Evolutionary conservation across 495 filamentous ascomycete species (phyloP), one percentile per base, ranked within the genome.

Genomic region (Podospora australis): DNA sequence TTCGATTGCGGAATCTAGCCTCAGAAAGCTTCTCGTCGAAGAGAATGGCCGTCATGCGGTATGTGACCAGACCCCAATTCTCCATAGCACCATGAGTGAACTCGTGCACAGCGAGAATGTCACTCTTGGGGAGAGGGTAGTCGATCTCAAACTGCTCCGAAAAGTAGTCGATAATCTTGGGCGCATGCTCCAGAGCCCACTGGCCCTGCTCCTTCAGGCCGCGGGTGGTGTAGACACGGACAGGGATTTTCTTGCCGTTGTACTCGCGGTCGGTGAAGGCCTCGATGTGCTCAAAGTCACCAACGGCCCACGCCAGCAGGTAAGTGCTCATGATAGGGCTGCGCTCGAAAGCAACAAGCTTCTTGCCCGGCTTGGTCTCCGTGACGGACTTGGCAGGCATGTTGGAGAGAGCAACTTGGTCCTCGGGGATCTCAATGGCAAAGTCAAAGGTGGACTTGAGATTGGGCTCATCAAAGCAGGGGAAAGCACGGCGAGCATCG

Each of bases 291-390:
- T 96, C 91, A 50, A 98, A 96, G 61, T 97, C 92, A 50, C 94
- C 92, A 48, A 95, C 78, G 17, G 91, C 91, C 92, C 92, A 98
- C 13, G 92, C 91, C 21, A 95, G 71, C 23, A 98, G 82, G 67
- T 95, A 95, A n/a, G 92, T 96, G 65, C 89, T 95, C 92, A 98
- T 98, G 48, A 89, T 73, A 0, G 92, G 92, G 10, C 85, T 90
- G 43, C 75, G 78, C 52, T 95, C 86, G 56, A 98, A 98, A 0
- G 80, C 77, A 13, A 97, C 87, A 9, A 81, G 68, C 66, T 95
- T 89, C 48, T 84, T 73, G 6, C 82, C 84, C 22, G 77, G 63
- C 32, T 75, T 78, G 44, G 70, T 74, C 54, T 79, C 68, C 56
- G 74, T 80, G 43, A 77, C 71, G 24, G 74, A 73, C 66, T 88